Base-by-base conservation (phyloP, 1,139 yeast species). In the Candida anutae region DNA sequence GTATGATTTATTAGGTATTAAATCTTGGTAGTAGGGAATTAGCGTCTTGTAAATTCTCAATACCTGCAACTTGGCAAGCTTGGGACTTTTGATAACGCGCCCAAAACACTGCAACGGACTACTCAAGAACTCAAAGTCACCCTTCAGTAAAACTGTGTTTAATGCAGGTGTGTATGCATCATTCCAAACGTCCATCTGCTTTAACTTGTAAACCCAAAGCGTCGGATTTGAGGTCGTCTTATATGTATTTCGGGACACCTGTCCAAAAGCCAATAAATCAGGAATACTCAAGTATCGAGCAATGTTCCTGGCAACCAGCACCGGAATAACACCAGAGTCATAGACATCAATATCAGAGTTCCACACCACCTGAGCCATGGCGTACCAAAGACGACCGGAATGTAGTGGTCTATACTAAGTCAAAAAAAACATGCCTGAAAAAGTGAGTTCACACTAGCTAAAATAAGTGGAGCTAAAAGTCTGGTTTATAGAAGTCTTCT, bases 181-280 rank as follows among this genome's bases (percentile, higher is more conserved):
- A 13, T 57, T 50, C 77, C 79, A 74, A 4, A 74, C 45, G 0
- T 67, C 72, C 53, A 80, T 58, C 16, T 45, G 49, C 35, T 49
- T 54, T 28, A 81, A 53, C 43, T 68, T 62, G 4, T 57, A 41
- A 4, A 66, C 46, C 88, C 88, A 81, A 15, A 74, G 45, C 11
- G 47, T 44, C 5, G 63, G 58, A 32, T 64, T 58, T 34, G 50
- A 52, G 20, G 50, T 65, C 1, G 68, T 54, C 22, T 46, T 48
- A 34, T 55, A 46, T 1, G 69, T 52, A 37, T 65, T 65, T 33
- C 46, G 50, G 11, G 69, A 62, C 3, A 62, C 59, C 23, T 42
- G 48, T 6, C 59, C 47, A 36, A 65, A 65, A 13, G 48, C 39
- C 15, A 63, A 29, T 22, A 65, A 44, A 31, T 64, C 72, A 11